Evolutionary conservation across 345 rosid genomes (phyloP).

Genomic region (Salix koriyanagi): DNA sequence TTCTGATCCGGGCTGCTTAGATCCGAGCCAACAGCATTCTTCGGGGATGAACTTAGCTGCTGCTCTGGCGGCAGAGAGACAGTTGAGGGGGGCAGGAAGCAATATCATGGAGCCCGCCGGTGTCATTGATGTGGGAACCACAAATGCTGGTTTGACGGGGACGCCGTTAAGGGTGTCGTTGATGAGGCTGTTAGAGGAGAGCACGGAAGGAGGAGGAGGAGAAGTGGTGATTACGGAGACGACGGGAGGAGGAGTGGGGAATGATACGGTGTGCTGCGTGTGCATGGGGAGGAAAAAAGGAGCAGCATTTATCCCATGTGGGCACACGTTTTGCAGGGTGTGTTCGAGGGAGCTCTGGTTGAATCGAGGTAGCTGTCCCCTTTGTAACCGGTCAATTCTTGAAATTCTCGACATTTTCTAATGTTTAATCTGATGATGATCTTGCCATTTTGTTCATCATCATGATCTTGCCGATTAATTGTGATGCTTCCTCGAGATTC

Average conservation of each 20-base stretch:
- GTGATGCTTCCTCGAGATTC: too few species aligned
- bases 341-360: constrained; percentile 70
- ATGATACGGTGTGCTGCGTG: constrained; percentile 71
- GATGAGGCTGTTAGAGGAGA: constrained; percentile 72
- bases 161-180: constrained; percentile 67
- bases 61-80: constrained; percentile 81
- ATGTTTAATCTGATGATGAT: background rate
- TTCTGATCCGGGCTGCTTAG: constrained; percentile 19
- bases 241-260: constrained; percentile 20
- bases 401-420: constrained; percentile 66
- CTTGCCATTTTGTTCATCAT: background rate
- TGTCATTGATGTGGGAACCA: background rate
- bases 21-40: background rate
- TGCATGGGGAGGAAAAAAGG: constrained; percentile 68
- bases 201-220: constrained; percentile 24
- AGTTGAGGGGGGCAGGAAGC: constrained; percentile 26
- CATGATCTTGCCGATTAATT: too few species aligned
- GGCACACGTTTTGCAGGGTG: constrained; percentile 73
- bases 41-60: constrained; percentile 80
- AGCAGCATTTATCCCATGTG: constrained; percentile 81
- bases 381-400: constrained; percentile 63
- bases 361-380: constrained; percentile 70
- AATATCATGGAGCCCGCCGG: background rate
- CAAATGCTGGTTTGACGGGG: constrained; percentile 10
- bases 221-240: constrained; percentile 15